Conservation (phyloP, 1,284 basidiomycete genomes). For the Naganishia liquefaciens region DNA sequence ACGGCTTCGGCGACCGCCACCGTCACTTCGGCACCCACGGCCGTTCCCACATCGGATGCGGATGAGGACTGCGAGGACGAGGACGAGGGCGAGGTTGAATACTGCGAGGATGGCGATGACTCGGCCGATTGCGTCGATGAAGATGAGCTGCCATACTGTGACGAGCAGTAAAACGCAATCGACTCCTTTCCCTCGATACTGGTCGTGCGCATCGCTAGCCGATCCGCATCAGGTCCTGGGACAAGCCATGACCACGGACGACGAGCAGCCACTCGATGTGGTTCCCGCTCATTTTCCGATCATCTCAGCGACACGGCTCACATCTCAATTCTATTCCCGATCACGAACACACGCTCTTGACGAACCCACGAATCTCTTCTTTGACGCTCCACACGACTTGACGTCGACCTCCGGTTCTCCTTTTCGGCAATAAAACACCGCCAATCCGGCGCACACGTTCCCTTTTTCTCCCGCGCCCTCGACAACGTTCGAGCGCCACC, state of each 20-base stretch:
- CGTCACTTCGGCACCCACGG: neutral
- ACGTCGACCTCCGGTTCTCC: neutral
- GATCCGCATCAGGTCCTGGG: neutral
- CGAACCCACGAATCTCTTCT: neutral
- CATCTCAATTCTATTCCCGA: neutral
- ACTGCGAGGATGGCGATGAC: constrained; percentile 28
- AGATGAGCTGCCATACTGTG: constrained; percentile 32
- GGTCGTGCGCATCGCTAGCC: too few relatives aligned
- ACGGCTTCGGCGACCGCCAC: neutral
- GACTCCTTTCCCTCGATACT: neutral
- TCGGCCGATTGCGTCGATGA: constrained; percentile 29
- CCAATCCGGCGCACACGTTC: too few relatives aligned
- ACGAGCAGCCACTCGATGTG: neutral
- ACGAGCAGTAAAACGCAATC: constrained; percentile 25
- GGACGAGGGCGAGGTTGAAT: constrained; percentile 11
- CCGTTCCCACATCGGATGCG: neutral
- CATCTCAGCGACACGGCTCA: neutral
- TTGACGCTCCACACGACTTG: neutral
- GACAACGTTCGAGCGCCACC: neutral
- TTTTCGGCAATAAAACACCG: too few relatives aligned
- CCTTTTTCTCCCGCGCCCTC: neutral
- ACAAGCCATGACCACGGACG: neutral
- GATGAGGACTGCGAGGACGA: too few relatives aligned
- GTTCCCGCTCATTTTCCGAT: neutral
- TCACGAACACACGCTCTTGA: neutral